Evolutionary conservation across 305 asterid genomes (phyloP).

Genomic region (Fraxinus albicans): DNA sequence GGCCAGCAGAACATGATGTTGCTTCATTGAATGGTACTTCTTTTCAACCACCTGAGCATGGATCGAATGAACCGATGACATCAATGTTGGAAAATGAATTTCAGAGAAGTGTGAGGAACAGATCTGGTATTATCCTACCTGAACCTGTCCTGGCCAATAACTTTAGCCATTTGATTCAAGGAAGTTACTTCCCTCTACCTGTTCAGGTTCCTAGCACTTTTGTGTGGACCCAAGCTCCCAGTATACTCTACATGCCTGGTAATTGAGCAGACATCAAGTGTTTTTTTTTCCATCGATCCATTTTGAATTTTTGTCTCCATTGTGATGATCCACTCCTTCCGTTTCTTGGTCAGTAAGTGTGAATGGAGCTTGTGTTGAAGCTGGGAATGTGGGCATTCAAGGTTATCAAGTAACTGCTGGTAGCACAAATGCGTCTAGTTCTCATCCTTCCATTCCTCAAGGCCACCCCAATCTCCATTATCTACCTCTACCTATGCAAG

Average conservation of each 20-base stretch:
- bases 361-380: constrained; percentile 44
- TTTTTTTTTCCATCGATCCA: neutral
- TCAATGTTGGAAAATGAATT: constrained; percentile 44
- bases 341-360: constrained; percentile 32
- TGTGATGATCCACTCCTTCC: neutral
- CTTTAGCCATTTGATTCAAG: constrained; percentile 34
- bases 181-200: constrained; percentile 36
- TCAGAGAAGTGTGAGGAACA: constrained; percentile 45
- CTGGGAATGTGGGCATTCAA: constrained; percentile 47
- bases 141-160: constrained; percentile 27
- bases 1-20: constrained; percentile 41
- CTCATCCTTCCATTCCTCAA: constrained; percentile 55
- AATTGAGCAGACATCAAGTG: neutral
- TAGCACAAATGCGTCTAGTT: constrained; percentile 40
- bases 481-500: constrained; percentile 50
- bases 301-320: constrained; percentile 13
- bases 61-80: constrained; percentile 40
- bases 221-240: constrained; percentile 34
- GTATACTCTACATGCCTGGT: constrained; percentile 29
- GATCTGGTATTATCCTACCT: constrained; percentile 32
- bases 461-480: constrained; percentile 50
- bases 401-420: constrained; percentile 52
- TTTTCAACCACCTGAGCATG: constrained; percentile 42
- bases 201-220: constrained; percentile 34
- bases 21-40: constrained; percentile 31